A percentile compares a stretch with the other conserved stretches of the same genome.
These are phyloP conservation scores for Parasarocladium wereldwijsianum DNA, from an alignment of 2,329 filamentous ascomycete species.

Conservation along the genomic window DNA sequence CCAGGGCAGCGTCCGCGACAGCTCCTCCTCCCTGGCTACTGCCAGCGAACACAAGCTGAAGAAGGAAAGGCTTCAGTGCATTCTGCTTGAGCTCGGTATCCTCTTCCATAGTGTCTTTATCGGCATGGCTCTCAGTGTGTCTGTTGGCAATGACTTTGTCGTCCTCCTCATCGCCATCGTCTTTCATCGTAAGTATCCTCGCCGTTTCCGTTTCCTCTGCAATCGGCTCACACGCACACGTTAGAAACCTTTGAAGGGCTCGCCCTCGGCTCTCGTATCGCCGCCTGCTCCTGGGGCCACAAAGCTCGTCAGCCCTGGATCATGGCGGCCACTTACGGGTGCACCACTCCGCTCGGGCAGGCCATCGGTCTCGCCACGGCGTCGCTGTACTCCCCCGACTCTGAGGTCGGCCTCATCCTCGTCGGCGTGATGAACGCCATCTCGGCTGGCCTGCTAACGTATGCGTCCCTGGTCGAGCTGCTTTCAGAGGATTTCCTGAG, in stretches of 20 bases:
- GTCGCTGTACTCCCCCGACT: conserved; percentile 52
- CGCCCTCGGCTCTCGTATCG: conserved; percentile 49
- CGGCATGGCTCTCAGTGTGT: conserved; percentile 69
- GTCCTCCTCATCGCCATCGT: conserved; percentile 67
- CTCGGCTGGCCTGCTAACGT: conserved; percentile 55
- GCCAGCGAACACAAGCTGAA: conserved; percentile 40
- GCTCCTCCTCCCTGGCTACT: neutral
- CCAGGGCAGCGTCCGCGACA: conserved; percentile 2
- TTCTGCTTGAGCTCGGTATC: conserved; percentile 67
- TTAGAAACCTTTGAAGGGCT: conserved; percentile 37
- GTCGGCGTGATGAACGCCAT: conserved; percentile 65
- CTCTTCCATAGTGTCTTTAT: conserved; percentile 54
- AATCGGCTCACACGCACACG: neutral
- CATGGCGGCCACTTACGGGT: conserved; percentile 43
- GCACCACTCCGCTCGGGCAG: conserved; percentile 54
- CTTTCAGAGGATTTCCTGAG: conserved; percentile 58
- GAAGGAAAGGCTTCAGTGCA: conserved; percentile 58
- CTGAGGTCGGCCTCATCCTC: conserved; percentile 50
- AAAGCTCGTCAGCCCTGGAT: conserved; percentile 34
- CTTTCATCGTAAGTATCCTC: conserved; percentile 43
- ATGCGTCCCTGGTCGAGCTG: conserved; percentile 57
- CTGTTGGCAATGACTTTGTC: conserved; percentile 60
- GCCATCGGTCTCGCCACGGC: conserved; percentile 58
- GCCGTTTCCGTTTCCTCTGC: accelerated
- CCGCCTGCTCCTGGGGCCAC: conserved; percentile 30